Percentiles rank a stretch among this genome's conserved stretches.
phyloP scores from a whole-genome alignment of 1,284 basidiomycete species.

The Cryptococcus jaspeensis region DNA sequence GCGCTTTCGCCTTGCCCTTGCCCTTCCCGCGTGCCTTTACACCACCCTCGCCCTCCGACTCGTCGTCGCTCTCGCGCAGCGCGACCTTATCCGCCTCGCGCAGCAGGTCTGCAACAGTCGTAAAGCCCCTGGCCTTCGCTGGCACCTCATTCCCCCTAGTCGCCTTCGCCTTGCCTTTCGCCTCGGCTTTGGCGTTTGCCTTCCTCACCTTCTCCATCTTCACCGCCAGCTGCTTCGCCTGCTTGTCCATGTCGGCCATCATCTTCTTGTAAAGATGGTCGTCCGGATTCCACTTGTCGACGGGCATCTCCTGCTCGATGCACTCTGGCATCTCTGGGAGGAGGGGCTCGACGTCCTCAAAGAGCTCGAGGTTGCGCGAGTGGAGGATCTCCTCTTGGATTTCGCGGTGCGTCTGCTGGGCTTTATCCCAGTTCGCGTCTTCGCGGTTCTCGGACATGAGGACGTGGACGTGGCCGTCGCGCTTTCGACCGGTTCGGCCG shows the following conservation, averaged over 20 bases:
- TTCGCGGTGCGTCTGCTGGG: conserved; percentile 80
- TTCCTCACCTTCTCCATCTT: conserved; percentile 15
- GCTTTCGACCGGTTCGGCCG: conserved; percentile 92
- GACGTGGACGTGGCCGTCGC: conserved; percentile 85
- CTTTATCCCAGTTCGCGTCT: conserved; percentile 86
- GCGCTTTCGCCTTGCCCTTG: conserved; percentile 1
- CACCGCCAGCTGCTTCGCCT: conserved; percentile 5
- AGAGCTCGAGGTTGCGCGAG: conserved; percentile 84
- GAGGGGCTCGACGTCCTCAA: conserved; percentile 83
- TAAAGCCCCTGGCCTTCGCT: conserved; percentile 48
- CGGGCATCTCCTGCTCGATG: conserved; percentile 71
- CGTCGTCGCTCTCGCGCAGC: conserved; percentile 17
- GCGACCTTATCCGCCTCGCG: conserved; percentile 19
- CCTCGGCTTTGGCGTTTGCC: conserved; percentile 15
- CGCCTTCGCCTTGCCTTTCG: conserved; percentile 16
- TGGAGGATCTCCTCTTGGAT: conserved; percentile 86
- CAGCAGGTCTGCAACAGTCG: conserved; percentile 42
- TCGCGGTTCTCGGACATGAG: conserved; percentile 90
- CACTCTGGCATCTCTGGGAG: conserved; percentile 77
- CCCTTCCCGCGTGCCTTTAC: background rate
- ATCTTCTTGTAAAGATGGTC: conserved; percentile 31
- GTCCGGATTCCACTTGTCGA: conserved; percentile 49
- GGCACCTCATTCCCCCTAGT: conserved; percentile 43
- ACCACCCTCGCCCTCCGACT: conserved; percentile 8
- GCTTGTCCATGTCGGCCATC: conserved; percentile 17